Percentiles rank a stretch among this genome's conserved stretches.
Conservation (phyloP, 257 asterid species). For the Misopates orontium region DNA sequence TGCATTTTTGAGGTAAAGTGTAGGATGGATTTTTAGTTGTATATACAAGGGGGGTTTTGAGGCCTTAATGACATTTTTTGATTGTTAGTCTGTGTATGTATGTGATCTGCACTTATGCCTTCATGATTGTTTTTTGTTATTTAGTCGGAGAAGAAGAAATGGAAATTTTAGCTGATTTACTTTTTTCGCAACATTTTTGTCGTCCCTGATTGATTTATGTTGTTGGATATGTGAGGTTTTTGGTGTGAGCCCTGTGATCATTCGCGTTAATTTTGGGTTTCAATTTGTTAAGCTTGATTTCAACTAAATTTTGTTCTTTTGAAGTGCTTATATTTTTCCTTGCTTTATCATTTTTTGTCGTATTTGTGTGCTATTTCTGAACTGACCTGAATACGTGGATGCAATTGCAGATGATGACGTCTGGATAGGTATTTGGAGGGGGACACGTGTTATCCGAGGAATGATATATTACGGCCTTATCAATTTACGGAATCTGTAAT, state of each 20-base stretch:
- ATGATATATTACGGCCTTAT: conserved; percentile 20
- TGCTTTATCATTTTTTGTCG: conserved; percentile 1
- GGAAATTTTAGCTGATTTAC: conserved; percentile 4
- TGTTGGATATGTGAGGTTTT: conserved; percentile 30
- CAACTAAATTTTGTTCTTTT: conserved; percentile 10
- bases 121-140: not conserved
- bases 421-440: conserved; percentile 27
- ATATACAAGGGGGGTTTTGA: not conserved
- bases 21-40: not conserved
- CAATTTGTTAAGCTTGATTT: conserved; percentile 8
- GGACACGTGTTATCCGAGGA: conserved; percentile 5
- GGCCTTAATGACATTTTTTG: conserved; percentile 21
- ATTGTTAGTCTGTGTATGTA: conserved; percentile 31
- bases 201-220: conserved; percentile 11
- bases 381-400: conserved; percentile 42
- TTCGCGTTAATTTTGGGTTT: conserved; percentile 17
- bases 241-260: conserved; percentile 11
- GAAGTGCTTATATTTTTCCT: conserved; percentile 13
- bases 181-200: conserved; percentile 17
- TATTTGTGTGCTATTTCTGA: not conserved
- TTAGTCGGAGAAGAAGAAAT: conserved; percentile 3
- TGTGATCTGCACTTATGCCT: conserved; percentile 21
- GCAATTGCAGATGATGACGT: conserved; percentile 41
- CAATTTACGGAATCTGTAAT: conserved; percentile 21
- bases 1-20: conserved; percentile 27